Evolutionary conservation across 1,139 yeast genomes (phyloP), one percentile per base, ranked within the genome.

Genomic region (Suhomyces coccinellae): DNA sequence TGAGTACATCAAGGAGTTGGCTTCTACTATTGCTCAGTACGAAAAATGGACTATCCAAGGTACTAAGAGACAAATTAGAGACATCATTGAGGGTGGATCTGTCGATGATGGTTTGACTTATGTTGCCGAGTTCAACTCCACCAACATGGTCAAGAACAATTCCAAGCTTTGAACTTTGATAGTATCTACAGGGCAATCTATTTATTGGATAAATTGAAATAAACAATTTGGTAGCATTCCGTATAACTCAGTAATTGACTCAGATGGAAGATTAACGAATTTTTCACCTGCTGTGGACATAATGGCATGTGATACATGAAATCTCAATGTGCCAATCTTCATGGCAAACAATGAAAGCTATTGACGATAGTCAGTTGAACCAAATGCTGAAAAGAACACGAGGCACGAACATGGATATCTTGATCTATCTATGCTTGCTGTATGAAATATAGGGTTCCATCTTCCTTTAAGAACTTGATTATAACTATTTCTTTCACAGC

Each of bases 31-130:
- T 38, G 73, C 77, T 36, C 51, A 53, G 4, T 71, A 76, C 60
- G 72, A 75, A 31, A 75, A 72, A 10, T 83, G 87, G 68, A 89
- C 89, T 16, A 71, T 86, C 36, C 73, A 64, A 51, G 95, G 93
- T 22, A 80, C 88, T 13, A 86, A 87, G 63, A 70, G 69, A 45
- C 64, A 77, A 44, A 59, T 86, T 52, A 82, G 83, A 50, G 73
- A 71, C 44, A 77, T 85, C 44, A 55, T 75, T 17, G 76, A 77
- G 50, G 77, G 77, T 12, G 73, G 66, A 12, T 44, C 67, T 20
- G 75, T 74, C 16, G 67, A 67, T 24, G 70, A 75, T 30, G 85
- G 87, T 0, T 69, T 86, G 57, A 62, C 62, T 33, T 67, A 71
- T 45, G 76, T 84, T 38, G 85, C 85, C 11, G 64, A 64, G 20